These are phyloP conservation scores for Claviceps cyperi DNA, from an alignment of 2,329 filamentous ascomycete genomes.

Conservation along the genomic window DNA sequence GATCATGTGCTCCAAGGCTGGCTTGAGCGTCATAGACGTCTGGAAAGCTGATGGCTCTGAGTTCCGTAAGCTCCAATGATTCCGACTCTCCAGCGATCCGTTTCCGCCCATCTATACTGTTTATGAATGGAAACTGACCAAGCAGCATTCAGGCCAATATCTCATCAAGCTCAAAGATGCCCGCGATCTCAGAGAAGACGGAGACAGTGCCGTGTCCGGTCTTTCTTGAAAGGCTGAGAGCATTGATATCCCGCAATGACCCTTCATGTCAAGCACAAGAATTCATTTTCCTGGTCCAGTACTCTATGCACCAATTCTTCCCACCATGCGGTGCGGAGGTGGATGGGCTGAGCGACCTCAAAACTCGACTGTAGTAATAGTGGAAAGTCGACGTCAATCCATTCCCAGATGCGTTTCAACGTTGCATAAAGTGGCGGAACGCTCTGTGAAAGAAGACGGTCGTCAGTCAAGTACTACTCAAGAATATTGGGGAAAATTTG, in stretches of 20 bases:
- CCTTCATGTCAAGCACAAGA: conserved; percentile 23
- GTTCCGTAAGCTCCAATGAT: conserved; percentile 19
- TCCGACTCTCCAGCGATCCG: neutral
- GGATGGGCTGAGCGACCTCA: conserved; percentile 12
- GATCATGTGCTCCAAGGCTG: conserved; percentile 25
- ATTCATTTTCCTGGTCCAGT: conserved; percentile 18
- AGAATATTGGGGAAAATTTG: neutral
- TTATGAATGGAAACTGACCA: conserved; percentile 9
- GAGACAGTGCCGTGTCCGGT: conserved; percentile 24
- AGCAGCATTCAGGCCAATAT: conserved; percentile 19
- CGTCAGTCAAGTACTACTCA: neutral
- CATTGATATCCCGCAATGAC: neutral
- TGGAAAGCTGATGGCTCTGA: conserved; percentile 24
- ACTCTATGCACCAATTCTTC: conserved; percentile 22
- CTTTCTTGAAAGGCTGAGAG: conserved; percentile 2
- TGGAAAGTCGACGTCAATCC: conserved; percentile 18
- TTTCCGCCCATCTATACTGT: neutral
- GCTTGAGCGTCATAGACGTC: conserved; percentile 20
- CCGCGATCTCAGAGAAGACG: conserved; percentile 19
- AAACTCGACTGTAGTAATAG: conserved; percentile 5
- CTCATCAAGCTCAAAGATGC: conserved; percentile 19
- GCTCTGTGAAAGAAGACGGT: conserved; percentile 14
- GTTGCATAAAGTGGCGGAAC: conserved; percentile 23
- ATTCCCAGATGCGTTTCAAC: conserved; percentile 20
- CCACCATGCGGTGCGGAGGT: conserved; percentile 23